These are phyloP conservation scores for Sporothrix globosa DNA, from an alignment of 2,329 filamentous ascomycete genomes.

Conservation along the genomic window DNA sequence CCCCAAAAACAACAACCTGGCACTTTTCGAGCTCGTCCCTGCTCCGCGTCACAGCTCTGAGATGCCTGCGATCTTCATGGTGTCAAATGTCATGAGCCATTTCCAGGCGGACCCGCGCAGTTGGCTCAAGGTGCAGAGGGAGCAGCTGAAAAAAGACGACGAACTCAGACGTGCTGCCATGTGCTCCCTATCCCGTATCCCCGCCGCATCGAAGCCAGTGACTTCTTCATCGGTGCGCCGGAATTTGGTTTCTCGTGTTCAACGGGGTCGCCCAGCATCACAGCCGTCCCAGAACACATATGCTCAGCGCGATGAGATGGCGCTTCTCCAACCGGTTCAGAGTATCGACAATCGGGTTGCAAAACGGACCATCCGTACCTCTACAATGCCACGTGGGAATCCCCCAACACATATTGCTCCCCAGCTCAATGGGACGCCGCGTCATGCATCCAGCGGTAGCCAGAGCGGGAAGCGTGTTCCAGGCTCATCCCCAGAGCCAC, in stretches of 20 bases:
- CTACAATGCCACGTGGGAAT: neutral
- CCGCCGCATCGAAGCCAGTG: neutral
- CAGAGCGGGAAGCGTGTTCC: slow-evolving; percentile 22
- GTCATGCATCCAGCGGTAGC: slow-evolving; percentile 20
- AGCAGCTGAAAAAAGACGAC: slow-evolving; percentile 53
- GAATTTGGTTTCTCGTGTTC: slow-evolving; percentile 30
- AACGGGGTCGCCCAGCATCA: slow-evolving; percentile 38
- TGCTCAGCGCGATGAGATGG: neutral
- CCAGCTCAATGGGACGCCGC: slow-evolving; percentile 24
- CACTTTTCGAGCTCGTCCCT: slow-evolving; percentile 49
- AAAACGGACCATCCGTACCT: slow-evolving; percentile 27
- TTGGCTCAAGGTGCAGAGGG: slow-evolving; percentile 58
- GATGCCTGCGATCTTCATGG: slow-evolving; percentile 56
- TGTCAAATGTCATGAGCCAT: slow-evolving; percentile 55
- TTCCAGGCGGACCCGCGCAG: slow-evolving; percentile 49
- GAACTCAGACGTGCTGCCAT: slow-evolving; percentile 45
- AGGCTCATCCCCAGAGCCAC: slow-evolving; percentile 35
- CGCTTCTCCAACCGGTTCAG: slow-evolving; percentile 17
- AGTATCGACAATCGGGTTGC: slow-evolving; percentile 28
- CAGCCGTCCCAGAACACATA: neutral
- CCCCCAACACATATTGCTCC: slow-evolving; percentile 39
- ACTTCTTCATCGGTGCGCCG: slow-evolving; percentile 41
- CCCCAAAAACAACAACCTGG: slow-evolving; percentile 44
- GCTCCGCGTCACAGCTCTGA: slow-evolving; percentile 60
- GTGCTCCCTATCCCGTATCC: slow-evolving; percentile 45